Base-by-base conservation (phyloP, 768 basidiomycete genomes). In the Strobilomyces confusus region DNA sequence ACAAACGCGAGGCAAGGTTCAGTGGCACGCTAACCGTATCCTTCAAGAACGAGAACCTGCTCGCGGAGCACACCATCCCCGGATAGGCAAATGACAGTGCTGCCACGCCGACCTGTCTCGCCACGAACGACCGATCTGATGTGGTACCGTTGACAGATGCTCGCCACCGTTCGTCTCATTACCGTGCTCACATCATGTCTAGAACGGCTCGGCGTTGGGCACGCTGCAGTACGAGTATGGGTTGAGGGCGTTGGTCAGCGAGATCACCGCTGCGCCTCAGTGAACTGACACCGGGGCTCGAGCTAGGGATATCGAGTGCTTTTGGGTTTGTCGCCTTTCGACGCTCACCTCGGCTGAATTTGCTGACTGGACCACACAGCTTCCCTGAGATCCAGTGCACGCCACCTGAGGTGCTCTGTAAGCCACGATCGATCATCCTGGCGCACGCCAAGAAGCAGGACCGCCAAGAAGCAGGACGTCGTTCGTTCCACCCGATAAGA, bases 181-280 rank as follows among this genome's bases (percentile, higher is more conserved):
- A 72, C 79, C 0, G 79, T 86, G 12, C 67, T 86, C 12, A 84
- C n/a, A n/a, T n/a, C n/a, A 87, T 57, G 77, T 81, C 20, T 82
- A 83, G 57, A 81, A 71, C 52, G 85, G 84, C 0, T 71, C 76
- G 4, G 79, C 82, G 29, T 69, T 87, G 9, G 84, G 85, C 14
- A 84, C 83, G 1, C 85, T 77, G 22, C 78, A 86, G 46, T 83
- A 84, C 63, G 70, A 70, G 48, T 84, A 85, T 51, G 83, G 83
- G 7, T 65, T 82, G 33, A 74, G 80, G n/a, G 83, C 83, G 25
- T 72, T 80, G 26, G 81, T 83, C 62, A 61, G 75, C 55, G 74
- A 69, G 13, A 67, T 75, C 12, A 71, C 73, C 26, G 80, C 78
- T 22, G 75, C 77, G 0, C 80, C 81, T 36, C 77, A 78, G n/a